Conservation (phyloP, 345 rosid species). For the Diplotaxis tenuifolia region DNA sequence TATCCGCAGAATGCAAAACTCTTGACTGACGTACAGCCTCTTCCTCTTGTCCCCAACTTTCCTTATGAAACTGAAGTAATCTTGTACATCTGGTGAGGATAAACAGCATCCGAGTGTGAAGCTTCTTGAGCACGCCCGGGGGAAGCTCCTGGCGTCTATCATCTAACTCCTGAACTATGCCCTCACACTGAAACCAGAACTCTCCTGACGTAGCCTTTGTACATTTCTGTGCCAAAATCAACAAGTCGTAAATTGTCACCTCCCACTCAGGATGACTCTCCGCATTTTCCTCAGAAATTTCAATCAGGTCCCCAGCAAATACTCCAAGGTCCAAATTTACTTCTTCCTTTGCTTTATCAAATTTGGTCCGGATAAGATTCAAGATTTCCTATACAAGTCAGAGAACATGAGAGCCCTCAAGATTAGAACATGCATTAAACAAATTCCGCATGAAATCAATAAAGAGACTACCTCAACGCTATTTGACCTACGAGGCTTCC, state of each 20-base stretch:
- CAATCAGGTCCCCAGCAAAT: conserved; percentile 74
- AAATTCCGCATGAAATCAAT: not conserved
- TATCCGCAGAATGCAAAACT: conserved; percentile 61
- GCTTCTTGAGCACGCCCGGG: conserved; percentile 72
- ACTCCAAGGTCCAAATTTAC: conserved; percentile 81
- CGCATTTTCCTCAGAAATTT: conserved; percentile 63
- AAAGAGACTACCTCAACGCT: conserved; percentile 58
- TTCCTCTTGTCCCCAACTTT: conserved; percentile 74
- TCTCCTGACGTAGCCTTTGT: conserved; percentile 66
- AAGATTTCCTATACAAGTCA: conserved; percentile 57
- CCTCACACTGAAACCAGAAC: conserved; percentile 94
- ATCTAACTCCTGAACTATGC: conserved; percentile 90
- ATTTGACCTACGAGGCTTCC: conserved; percentile 73
- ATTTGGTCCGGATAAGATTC: conserved; percentile 67
- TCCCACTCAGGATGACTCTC: conserved; percentile 80
- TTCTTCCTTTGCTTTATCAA: conserved; percentile 95
- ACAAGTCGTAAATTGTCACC: conserved; percentile 76
- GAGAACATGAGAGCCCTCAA: not conserved
- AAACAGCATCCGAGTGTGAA: conserved; percentile 83
- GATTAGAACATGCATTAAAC: conserved; percentile 26
- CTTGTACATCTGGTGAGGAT: conserved; percentile 91
- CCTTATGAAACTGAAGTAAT: conserved; percentile 93
- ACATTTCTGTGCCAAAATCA: conserved; percentile 80
- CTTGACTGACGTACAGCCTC: conserved; percentile 61
- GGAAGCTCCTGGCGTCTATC: conserved; percentile 93